Evolutionary conservation across 371 early-diverging fungal species (phyloP).

Genomic region (Mucor ambiguus): DNA sequence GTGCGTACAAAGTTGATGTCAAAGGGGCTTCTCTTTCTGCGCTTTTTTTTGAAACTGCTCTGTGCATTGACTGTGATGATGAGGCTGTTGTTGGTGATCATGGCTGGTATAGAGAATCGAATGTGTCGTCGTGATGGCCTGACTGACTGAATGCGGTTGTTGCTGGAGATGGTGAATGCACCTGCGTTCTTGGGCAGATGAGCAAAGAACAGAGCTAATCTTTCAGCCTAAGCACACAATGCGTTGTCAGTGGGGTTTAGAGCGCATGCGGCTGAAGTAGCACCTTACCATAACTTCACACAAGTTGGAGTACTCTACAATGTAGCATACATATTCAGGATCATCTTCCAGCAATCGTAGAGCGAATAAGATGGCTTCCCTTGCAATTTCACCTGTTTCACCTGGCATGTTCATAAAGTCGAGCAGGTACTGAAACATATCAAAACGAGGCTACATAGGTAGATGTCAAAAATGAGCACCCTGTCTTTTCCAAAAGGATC

Average conservation of each 20-base stretch:
- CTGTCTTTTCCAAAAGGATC: too few species aligned
- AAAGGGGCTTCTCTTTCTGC: constrained; percentile 53
- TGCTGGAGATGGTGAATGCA: constrained; percentile 45
- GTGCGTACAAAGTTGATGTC: constrained; percentile 46
- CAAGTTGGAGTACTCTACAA: constrained; percentile 53
- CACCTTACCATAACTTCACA: constrained; percentile 52
- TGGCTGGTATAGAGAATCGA: constrained; percentile 49
- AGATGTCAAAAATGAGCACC: neutral
- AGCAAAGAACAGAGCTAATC: constrained; percentile 46
- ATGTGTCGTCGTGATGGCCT: constrained; percentile 43
- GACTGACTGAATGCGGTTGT: constrained; percentile 41
- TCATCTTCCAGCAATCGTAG: constrained; percentile 50
- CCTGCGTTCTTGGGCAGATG: constrained; percentile 47
- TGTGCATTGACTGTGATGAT: constrained; percentile 52
- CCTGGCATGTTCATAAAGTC: constrained; percentile 58
- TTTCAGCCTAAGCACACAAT: constrained; percentile 35
- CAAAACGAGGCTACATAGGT: constrained; percentile 52
- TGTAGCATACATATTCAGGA: constrained; percentile 55
- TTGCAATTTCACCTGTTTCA: constrained; percentile 56
- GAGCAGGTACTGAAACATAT: constrained; percentile 52
- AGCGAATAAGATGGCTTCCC: constrained; percentile 54
- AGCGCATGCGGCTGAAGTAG: neutral
- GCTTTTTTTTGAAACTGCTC: constrained; percentile 48
- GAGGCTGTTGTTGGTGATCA: constrained; percentile 49
- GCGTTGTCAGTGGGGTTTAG: neutral